These are phyloP conservation scores for Scalesia atractyloides DNA, from an alignment of 129 eudicot species.

Conservation along the genomic window DNA sequence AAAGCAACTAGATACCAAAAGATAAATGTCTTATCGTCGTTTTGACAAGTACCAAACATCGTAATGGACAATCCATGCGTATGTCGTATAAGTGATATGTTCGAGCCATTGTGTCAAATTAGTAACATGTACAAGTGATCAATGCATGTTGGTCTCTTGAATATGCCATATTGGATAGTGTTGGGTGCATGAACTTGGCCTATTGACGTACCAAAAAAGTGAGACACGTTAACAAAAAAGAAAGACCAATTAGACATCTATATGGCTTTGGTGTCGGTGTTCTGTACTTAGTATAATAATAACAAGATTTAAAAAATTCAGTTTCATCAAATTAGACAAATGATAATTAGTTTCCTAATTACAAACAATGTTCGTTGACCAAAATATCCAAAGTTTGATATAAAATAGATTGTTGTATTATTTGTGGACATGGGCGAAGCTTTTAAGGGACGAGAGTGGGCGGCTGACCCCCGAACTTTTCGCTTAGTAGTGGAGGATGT, in stretches of 20 bases:
- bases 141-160: neutral
- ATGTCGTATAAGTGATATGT: neutral
- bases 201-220: constrained; percentile 25
- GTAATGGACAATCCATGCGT: neutral
- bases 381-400: neutral
- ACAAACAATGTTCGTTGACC: neutral
- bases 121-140: neutral
- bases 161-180: neutral
- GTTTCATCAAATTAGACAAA: neutral
- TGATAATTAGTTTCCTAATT: neutral
- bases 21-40: neutral
- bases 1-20: neutral
- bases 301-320: neutral
- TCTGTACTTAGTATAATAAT: neutral
- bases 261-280: constrained; percentile 2
- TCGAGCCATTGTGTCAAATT: neutral
- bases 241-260: constrained; percentile 19
- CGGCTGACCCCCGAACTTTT: too few species aligned
- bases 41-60: neutral
- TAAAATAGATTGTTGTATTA: neutral
- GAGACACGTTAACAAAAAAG: constrained; percentile 25
- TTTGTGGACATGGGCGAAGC: too few species aligned
- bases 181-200: constrained; percentile 36
- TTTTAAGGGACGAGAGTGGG: too few species aligned
- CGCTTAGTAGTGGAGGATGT: too few species aligned